Percentiles rank a stretch among this genome's conserved stretches.
These are phyloP conservation scores for Earliella scabrosa DNA, from an alignment of 1,284 basidiomycete species.

Conservation along the genomic window DNA sequence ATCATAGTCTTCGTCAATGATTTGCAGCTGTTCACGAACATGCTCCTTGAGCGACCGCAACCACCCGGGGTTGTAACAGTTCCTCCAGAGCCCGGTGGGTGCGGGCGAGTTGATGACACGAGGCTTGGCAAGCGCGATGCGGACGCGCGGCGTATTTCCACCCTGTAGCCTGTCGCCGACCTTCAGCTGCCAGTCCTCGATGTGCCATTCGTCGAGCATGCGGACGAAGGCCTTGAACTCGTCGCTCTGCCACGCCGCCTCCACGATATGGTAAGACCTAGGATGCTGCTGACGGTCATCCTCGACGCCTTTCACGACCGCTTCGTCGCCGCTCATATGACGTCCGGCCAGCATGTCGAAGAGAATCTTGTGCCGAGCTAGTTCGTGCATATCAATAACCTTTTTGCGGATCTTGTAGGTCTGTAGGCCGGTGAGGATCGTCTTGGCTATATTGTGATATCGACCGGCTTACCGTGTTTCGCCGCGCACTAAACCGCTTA, in stretches of 20 bases:
- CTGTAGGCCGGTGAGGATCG: too few species aligned
- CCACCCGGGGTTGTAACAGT: slow-evolving; percentile 6
- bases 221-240: slow-evolving; percentile 5
- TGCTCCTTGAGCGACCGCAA: not conserved
- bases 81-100: slow-evolving; percentile 3
- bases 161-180: not conserved
- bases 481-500: not conserved
- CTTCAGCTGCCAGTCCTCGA: not conserved
- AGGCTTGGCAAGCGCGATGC: not conserved
- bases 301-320: not conserved
- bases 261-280: not conserved
- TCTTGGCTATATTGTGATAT: not conserved
- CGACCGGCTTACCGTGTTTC: not conserved
- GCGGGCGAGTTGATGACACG: not conserved
- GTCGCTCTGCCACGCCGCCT: slow-evolving; percentile 8
- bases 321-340: slow-evolving; percentile 13
- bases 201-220: not conserved
- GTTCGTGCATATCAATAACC: not conserved
- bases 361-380: not conserved
- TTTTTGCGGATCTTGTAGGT: not conserved
- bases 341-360: slow-evolving; percentile 1
- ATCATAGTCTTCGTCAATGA: slow-evolving; percentile 7
- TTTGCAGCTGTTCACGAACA: not conserved
- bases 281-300: not conserved
- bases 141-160: not conserved